Percentiles rank a stretch among this genome's conserved stretches.
Evolutionary conservation across 2,329 filamentous ascomycete species (phyloP).

Genomic region (Pseudocercospora crystallina): DNA sequence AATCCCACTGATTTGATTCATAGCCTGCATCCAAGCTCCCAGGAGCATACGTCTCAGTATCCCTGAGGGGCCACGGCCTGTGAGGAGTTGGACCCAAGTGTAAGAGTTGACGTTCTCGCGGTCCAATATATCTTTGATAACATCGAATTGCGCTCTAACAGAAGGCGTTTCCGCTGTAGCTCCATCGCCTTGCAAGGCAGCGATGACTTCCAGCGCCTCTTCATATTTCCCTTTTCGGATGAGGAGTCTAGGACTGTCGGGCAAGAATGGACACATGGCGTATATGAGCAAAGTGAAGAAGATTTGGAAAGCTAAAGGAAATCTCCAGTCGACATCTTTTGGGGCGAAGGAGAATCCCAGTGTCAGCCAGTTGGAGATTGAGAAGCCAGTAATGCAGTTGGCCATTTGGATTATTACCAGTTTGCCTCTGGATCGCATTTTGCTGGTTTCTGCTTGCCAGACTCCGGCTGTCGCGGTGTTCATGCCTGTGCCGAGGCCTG

Average conservation of each 20-base stretch:
- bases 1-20: slow-evolving; percentile 24
- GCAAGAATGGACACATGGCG: slow-evolving; percentile 36
- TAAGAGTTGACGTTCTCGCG: slow-evolving; percentile 47
- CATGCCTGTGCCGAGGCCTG: slow-evolving; percentile 48
- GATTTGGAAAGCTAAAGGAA: slow-evolving; percentile 56
- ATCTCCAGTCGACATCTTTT: slow-evolving; percentile 52
- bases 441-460: slow-evolving; percentile 52
- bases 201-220: slow-evolving; percentile 48
- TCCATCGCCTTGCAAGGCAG: slow-evolving; percentile 47
- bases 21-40: slow-evolving; percentile 30
- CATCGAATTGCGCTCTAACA: slow-evolving; percentile 48
- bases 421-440: slow-evolving; percentile 49
- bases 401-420: slow-evolving; percentile 54
- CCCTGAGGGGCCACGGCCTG: slow-evolving; percentile 41
- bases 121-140: slow-evolving; percentile 52
- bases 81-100: slow-evolving; percentile 47
- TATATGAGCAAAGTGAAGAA: slow-evolving; percentile 52
- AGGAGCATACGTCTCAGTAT: slow-evolving; percentile 27
- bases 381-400: slow-evolving; percentile 53
- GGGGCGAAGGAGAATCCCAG: slow-evolving; percentile 44
- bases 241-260: slow-evolving; percentile 42
- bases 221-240: slow-evolving; percentile 56
- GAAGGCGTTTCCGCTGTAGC: slow-evolving; percentile 41
- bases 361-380: slow-evolving; percentile 51
- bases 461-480: slow-evolving; percentile 53